Percentiles rank a stretch among this genome's conserved stretches.
Evolutionary conservation across 192 early-diverging fungal species (phyloP).

Genomic region (Podila horticola): DNA sequence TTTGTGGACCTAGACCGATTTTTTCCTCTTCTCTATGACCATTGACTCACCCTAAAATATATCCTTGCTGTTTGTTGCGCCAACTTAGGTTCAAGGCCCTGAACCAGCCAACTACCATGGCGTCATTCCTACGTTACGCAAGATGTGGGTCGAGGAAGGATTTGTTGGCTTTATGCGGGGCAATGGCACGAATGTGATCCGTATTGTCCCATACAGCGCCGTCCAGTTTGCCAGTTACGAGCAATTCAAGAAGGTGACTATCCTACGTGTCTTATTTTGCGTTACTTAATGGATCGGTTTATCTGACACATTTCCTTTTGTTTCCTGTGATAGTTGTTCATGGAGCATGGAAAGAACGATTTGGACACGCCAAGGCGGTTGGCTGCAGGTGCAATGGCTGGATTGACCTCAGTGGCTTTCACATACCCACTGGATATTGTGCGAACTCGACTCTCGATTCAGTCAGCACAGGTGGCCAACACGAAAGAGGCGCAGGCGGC

Average conservation of each 20-base stretch:
- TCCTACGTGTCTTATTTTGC: not conserved
- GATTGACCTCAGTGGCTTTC: conserved; percentile 78
- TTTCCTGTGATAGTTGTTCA: conserved; percentile 53
- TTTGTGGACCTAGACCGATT: not conserved
- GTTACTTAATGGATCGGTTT: not conserved
- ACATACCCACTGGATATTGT: conserved; percentile 86
- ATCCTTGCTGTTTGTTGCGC: not conserved
- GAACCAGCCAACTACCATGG: conserved; percentile 73
- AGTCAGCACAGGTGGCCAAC: conserved; percentile 68
- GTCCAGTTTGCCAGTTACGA: conserved; percentile 87
- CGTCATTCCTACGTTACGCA: conserved; percentile 73
- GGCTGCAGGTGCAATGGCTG: conserved; percentile 78
- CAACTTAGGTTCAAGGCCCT: conserved; percentile 63
- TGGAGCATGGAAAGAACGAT: conserved; percentile 74
- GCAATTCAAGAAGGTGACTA: conserved; percentile 69
- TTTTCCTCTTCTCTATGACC: no score
- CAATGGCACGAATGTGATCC: conserved; percentile 87
- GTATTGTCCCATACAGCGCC: conserved; percentile 85
- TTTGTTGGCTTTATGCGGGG: conserved; percentile 78
- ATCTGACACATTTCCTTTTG: not conserved
- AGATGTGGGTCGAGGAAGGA: conserved; percentile 85
- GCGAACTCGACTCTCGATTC: conserved; percentile 79
- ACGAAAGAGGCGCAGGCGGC: conserved; percentile 57
- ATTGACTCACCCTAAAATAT: not conserved
- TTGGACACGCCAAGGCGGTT: conserved; percentile 77